These are phyloP conservation scores for Gynostemma pentaphyllum DNA, from an alignment of 306 rosid genomes.

Conservation along the genomic window DNA sequence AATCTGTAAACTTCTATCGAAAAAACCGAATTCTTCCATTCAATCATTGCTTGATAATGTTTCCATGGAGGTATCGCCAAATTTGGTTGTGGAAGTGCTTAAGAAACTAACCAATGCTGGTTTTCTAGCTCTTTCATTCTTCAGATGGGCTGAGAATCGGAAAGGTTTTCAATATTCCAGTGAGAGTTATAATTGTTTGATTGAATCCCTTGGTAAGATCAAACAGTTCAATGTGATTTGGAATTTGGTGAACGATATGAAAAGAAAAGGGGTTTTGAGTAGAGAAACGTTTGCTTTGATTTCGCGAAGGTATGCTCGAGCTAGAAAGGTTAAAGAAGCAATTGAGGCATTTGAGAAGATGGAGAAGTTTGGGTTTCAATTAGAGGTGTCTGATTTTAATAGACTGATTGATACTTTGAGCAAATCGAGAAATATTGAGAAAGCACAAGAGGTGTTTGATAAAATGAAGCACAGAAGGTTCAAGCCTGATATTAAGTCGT, in stretches of 20 bases:
- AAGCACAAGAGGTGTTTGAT: conserved; percentile 76
- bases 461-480: conserved; percentile 48
- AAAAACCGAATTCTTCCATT: conserved; percentile 18
- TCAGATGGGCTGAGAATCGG: conserved; percentile 71
- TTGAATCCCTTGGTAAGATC: conserved; percentile 76
- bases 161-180: conserved; percentile 40
- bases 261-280: conserved; percentile 28
- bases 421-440: conserved; percentile 45
- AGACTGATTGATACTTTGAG: conserved; percentile 50
- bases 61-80: conserved; percentile 27
- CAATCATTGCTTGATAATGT: conserved; percentile 24
- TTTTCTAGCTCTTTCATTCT: conserved; percentile 59
- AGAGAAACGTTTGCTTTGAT: conserved; percentile 54
- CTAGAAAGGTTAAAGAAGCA: conserved; percentile 43
- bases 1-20: conserved; percentile 37
- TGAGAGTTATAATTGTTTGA: conserved; percentile 46
- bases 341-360: conserved; percentile 57
- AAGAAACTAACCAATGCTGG: conserved; percentile 74
- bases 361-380: conserved; percentile 50
- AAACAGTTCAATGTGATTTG: conserved; percentile 66
- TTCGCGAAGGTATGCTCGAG: conserved; percentile 58
- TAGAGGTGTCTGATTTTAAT: conserved; percentile 47
- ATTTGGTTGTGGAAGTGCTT: conserved; percentile 42
- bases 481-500: conserved; percentile 60
- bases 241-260: conserved; percentile 69